Evolutionary conservation across 202 grass and related monocot genomes (phyloP), one percentile per base, ranked within the genome.

Genomic region (Eragrostis tef): DNA sequence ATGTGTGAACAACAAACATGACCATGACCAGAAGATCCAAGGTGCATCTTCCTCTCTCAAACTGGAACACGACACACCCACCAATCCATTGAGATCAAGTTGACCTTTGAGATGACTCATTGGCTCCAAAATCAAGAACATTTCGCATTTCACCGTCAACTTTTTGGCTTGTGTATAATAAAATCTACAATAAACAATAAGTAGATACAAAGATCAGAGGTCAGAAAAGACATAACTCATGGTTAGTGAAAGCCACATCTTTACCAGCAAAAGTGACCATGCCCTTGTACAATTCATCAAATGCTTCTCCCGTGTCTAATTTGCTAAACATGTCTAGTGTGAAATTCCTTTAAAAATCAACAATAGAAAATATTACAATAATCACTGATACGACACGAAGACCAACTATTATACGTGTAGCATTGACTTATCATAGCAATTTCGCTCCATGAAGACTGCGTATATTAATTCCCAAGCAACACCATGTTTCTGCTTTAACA

Each of bases 141-240:
- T 10, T n/a, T n/a, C n/a, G n/a, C 70, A 57, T 10, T 19, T 12
- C 54, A 10, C 19, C 15, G 47, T 29, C 17, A 39, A 25, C 25
- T 84, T 81, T 56, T 60, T 36, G 41, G 43, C 39, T 62, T 42
- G 52, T 59, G 6, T 16, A 59, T 43, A 75, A 75, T 31, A 57
- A 57, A 20, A 57, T 57, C 53, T 9, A 57, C 11, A n/a, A 57
- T 57, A 4, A 57, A 57, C 2, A n/a, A 22, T 22, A 57, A 57
- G 53, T 57, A 20, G n/a, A 8, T n/a, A 54, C 51, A 7, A 54
- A 54, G 51, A 54, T 20, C 1, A 6, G 9, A 57, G n/a, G 8
- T 22, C 1, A 10, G 53, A 57, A 57, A 22, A 20, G 53, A 57
- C 8, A 22, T 11, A 57, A 22, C 21, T 56, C 11, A 10, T 21